phyloP scores from a whole-genome alignment of 345 rosid genomes.

The Dimocarpus longan region DNA sequence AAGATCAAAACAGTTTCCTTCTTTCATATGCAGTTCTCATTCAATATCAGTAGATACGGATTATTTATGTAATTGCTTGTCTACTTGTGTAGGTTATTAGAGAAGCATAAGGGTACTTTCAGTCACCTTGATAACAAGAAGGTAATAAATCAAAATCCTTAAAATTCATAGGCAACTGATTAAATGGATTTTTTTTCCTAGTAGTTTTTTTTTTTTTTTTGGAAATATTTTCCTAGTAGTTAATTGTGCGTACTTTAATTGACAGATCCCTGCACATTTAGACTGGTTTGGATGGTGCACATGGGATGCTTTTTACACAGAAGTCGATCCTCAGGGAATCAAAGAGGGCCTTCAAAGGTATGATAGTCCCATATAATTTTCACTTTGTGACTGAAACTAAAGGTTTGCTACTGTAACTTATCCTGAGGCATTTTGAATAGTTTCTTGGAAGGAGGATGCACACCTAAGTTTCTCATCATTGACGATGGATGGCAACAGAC shows the following conservation, averaged over 20 bases:
- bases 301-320: slow-evolving; percentile 72
- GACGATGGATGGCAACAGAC: slow-evolving; percentile 79
- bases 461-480: slow-evolving; percentile 59
- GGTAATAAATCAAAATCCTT: slow-evolving; percentile 28
- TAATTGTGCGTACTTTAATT: slow-evolving; percentile 11
- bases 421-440: slow-evolving; percentile 22
- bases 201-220: not conserved
- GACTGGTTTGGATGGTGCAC: slow-evolving; percentile 82
- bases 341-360: slow-evolving; percentile 65
- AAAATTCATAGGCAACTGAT: not conserved
- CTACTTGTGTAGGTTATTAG: slow-evolving; percentile 46
- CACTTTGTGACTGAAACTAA: not conserved
- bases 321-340: slow-evolving; percentile 53
- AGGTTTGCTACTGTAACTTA: not conserved
- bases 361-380: not conserved
- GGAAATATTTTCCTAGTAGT: not conserved
- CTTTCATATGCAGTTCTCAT: not conserved
- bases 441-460: slow-evolving; percentile 50
- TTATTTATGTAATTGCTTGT: not conserved
- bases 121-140: slow-evolving; percentile 56
- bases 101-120: slow-evolving; percentile 59
- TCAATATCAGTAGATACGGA: not conserved
- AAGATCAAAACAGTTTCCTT: not conserved
- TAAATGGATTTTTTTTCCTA: too few species aligned
- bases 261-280: slow-evolving; percentile 56